Percentiles rank a stretch among this genome's conserved stretches.
Conservation (phyloP, 1,139 yeast genomes). For the Yamadazyma mexicana region DNA sequence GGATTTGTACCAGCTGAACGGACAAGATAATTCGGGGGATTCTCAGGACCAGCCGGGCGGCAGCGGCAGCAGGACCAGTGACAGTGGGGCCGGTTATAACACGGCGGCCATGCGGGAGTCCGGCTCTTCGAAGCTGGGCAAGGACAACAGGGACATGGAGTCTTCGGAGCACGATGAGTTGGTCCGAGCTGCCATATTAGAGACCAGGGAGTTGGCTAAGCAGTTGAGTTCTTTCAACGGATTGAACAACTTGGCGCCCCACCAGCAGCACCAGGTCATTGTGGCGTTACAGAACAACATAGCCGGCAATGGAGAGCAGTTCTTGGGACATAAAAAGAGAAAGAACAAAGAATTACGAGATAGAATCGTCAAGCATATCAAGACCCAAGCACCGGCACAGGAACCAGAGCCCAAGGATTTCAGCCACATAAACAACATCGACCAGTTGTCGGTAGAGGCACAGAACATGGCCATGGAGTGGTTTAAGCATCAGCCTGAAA, state of each 20-base stretch:
- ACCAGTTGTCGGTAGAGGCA: conserved; percentile 37
- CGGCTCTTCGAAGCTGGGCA: conserved; percentile 2
- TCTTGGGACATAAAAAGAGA: conserved; percentile 9
- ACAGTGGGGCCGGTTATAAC: background rate
- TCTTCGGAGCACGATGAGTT: conserved; percentile 56
- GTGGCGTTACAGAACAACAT: conserved; percentile 13
- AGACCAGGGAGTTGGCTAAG: conserved; percentile 63
- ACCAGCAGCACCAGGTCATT: conserved; percentile 28
- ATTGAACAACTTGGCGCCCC: conserved; percentile 20
- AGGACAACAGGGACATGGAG: conserved; percentile 33
- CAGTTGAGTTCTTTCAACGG: conserved; percentile 16
- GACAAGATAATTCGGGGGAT: too few relatives aligned
- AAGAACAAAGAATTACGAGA: conserved; percentile 9
- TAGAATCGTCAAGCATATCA: conserved; percentile 1
- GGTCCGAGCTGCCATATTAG: conserved; percentile 67
- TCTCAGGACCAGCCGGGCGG: background rate
- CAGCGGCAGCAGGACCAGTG: background rate
- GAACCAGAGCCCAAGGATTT: conserved; percentile 20
- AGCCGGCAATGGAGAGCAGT: conserved; percentile 3
- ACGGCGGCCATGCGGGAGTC: too few relatives aligned
- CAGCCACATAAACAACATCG: conserved; percentile 30
- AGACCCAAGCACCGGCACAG: background rate
- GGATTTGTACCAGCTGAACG: background rate
- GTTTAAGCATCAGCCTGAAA: conserved; percentile 34
- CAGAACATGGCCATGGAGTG: conserved; percentile 35